Evolutionary conservation across 345 rosid species (phyloP).

Genomic region (Moricandia arvensis): DNA sequence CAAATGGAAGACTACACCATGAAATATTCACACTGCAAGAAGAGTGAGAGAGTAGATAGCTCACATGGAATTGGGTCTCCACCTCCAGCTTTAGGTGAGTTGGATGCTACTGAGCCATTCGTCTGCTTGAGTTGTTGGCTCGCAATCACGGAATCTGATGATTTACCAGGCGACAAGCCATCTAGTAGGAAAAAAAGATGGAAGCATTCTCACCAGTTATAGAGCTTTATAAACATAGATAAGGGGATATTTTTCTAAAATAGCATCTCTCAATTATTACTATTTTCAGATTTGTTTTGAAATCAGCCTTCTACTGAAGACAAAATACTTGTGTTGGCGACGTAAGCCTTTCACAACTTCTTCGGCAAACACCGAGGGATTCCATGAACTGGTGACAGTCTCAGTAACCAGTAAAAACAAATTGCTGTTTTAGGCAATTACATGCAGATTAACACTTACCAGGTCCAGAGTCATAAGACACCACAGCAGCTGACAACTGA

Average conservation of each 20-base stretch:
- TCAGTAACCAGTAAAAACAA: background rate
- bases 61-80: conserved; percentile 66
- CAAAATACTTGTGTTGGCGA: background rate
- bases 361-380: background rate
- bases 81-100: conserved; percentile 38
- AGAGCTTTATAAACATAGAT: conserved; percentile 12
- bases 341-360: background rate
- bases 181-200: conserved; percentile 42
- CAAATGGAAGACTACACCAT: background rate
- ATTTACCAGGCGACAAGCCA: conserved; percentile 40
- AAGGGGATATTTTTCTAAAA: background rate
- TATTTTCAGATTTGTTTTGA: no score
- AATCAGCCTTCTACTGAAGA: no score
- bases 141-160: conserved; percentile 42
- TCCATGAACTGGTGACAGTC: conserved; percentile 14
- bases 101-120: conserved; percentile 45
- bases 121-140: conserved; percentile 46
- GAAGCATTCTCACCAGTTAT: conserved; percentile 11
- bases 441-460: conserved; percentile 43
- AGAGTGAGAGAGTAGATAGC: conserved; percentile 24
- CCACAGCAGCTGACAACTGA: no score
- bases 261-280: conserved; percentile 8
- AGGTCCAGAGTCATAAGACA: conserved; percentile 52
- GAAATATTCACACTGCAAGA: conserved; percentile 1
- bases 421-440: background rate